Evolutionary conservation across 352 stramenopile genomes (phyloP), one percentile per base, ranked within the genome.

Genomic region (Pythium oligandrum): DNA sequence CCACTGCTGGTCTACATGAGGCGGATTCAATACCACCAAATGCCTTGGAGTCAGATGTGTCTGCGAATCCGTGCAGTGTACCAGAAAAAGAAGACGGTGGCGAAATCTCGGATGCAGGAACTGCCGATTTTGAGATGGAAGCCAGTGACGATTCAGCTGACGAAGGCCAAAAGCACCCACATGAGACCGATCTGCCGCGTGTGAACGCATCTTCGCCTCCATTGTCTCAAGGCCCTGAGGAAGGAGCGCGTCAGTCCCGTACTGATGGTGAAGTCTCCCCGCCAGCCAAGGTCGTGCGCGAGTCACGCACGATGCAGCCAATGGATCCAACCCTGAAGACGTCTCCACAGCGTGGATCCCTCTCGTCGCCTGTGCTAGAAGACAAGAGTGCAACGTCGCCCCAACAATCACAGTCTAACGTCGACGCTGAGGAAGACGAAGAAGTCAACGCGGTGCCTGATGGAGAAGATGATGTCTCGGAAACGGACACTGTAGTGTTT

Each of bases 321-420:
- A 40, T 64, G 17, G 48, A 53, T 4, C 57, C 57, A 4, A 17
- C 55, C 6, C 38, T 55, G 8, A 64, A 64, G 40, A 55, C 52
- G 47, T 62, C 55, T 17, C 55, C 48, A 34, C 47, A 48, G 42
- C 57, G 35, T 7, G 17, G 17, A 26, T 26, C 17, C 17, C 17
- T 26, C 17, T 26, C 17, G 17, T 26, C 17, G 17, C 17, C 17
- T 26, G 0, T 26, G 17, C 17, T 26, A 26, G 17, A 26, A 26
- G 17, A 26, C 17, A 26, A 26, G 17, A 26, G 17, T 26, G 17
- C 17, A 26, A 26, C 17, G 17, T 26, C 17, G 17, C 17, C 17
- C 17, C 17, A 26, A 26, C 17, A 26, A 26, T 26, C 17, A 26
- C 17, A 26, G 17, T 26, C 17, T 26, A 26, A 38, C 51, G 51